A percentile compares a stretch with the other conserved stretches of the same genome.
phyloP scores from a whole-genome alignment of 108 stramenopile genomes.

The Pseudonitzschia multiseries region DNA sequence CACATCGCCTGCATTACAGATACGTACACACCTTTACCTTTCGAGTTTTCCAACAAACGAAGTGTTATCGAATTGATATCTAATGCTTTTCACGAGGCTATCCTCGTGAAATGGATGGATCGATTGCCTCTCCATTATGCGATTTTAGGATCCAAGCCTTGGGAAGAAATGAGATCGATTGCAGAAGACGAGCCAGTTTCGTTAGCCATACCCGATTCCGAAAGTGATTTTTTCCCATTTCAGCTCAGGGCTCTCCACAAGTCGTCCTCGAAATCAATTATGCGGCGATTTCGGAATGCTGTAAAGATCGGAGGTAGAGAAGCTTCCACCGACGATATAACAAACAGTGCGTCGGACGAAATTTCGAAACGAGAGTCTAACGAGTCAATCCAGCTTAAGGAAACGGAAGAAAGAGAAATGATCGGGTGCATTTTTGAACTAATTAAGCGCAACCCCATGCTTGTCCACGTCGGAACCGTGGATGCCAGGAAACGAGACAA shows the following conservation, averaged over 20 bases:
- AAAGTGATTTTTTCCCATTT: constrained; percentile 34
- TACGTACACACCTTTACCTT: constrained; percentile 25
- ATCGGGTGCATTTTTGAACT: constrained; percentile 30
- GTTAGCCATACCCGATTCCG: constrained; percentile 23
- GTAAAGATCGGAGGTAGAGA: not conserved
- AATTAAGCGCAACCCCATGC: constrained; percentile 26
- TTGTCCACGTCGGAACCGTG: constrained; percentile 14
- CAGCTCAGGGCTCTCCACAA: constrained; percentile 40
- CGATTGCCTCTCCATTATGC: constrained; percentile 33
- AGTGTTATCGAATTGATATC: constrained; percentile 50
- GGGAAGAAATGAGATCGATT: constrained; percentile 29
- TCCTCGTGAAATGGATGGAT: constrained; percentile 41
- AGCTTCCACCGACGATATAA: constrained; percentile 5
- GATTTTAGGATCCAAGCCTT: constrained; percentile 24
- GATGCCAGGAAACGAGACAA: no score
- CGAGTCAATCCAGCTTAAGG: constrained; percentile 10
- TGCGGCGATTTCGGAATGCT: constrained; percentile 20
- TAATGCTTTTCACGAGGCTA: constrained; percentile 51
- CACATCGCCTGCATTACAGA: constrained; percentile 38
- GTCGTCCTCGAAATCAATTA: constrained; percentile 13
- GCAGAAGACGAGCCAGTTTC: constrained; percentile 29
- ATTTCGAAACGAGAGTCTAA: constrained; percentile 16
- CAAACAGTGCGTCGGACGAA: constrained; percentile 4
- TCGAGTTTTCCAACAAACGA: constrained; percentile 37
- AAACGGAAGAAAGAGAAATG: constrained; percentile 20